phyloP scores from a whole-genome alignment of 768 basidiomycete genomes.

The Pleurotus citrinopileatus region DNA sequence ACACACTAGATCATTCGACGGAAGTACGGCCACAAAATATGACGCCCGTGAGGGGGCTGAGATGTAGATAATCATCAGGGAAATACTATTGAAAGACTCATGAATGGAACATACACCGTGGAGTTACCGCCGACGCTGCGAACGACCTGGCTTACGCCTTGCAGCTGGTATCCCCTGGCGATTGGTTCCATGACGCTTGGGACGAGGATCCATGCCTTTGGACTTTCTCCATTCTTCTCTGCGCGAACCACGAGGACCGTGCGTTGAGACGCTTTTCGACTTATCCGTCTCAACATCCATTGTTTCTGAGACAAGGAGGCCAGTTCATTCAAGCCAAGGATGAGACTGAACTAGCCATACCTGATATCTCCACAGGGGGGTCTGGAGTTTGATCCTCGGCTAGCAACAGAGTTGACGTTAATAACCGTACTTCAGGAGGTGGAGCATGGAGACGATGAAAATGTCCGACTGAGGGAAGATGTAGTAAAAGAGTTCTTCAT shows the following conservation, averaged over 20 bases:
- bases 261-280: conserved; percentile 62
- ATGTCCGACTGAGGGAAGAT: neutral
- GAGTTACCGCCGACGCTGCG: conserved; percentile 64
- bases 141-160: conserved; percentile 64
- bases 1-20: too few relatives aligned
- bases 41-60: too few relatives aligned
- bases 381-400: conserved; percentile 10
- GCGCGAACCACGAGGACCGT: conserved; percentile 74
- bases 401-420: conserved; percentile 4
- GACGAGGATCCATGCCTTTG: conserved; percentile 64
- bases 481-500: neutral
- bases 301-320: conserved; percentile 31
- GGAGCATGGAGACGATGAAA: conserved; percentile 3
- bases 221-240: conserved; percentile 81
- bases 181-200: conserved; percentile 55
- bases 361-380: conserved; percentile 2
- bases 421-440: neutral
- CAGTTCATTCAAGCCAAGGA: conserved; percentile 13
- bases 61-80: neutral
- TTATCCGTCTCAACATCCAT: conserved; percentile 54
- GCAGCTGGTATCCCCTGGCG: conserved; percentile 62
- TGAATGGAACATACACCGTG: conserved; percentile 13
- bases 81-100: neutral
- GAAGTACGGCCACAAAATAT: too few relatives aligned
- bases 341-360: neutral